A percentile compares a stretch with the other conserved stretches of the same genome.
Evolutionary conservation across 75 land plant species (phyloP).

Genomic region (Pinus tabuliformis): DNA sequence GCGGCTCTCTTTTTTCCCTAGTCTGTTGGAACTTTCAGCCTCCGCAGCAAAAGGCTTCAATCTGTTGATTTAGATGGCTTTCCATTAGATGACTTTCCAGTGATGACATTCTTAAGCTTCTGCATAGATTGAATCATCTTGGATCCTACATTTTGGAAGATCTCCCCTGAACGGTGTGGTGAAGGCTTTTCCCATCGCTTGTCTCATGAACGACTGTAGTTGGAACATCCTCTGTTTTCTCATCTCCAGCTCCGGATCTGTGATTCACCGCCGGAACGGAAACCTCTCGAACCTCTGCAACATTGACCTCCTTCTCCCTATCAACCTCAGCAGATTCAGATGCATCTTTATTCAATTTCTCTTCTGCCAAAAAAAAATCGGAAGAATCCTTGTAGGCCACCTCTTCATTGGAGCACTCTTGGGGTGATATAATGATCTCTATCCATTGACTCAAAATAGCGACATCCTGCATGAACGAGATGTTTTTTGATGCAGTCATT

Average conservation of each 20-base stretch:
- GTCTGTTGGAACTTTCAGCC: no score
- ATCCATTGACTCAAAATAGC: constrained; percentile 41
- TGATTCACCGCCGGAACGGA: not conserved
- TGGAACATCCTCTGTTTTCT: not conserved
- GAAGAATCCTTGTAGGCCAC: not conserved
- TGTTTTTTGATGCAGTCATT: constrained; percentile 59
- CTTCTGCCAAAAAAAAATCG: not conserved
- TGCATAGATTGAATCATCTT: no score
- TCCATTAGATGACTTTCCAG: no score
- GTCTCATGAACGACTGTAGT: not conserved
- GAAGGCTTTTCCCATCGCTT: not conserved
- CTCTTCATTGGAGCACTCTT: not conserved
- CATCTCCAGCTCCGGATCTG: not conserved
- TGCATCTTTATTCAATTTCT: not conserved
- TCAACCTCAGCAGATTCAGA: constrained; percentile 1
- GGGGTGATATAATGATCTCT: constrained; percentile 36
- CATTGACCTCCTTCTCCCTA: not conserved
- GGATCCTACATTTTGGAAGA: constrained; percentile 2
- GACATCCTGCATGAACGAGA: constrained; percentile 36
- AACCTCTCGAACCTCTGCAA: not conserved
- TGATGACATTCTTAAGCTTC: no score
- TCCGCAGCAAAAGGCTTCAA: no score
- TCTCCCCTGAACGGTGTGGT: not conserved
- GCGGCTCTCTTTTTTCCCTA: no score
- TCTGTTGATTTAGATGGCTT: no score